Percentiles rank a stretch among this genome's conserved stretches.
Conservation (phyloP, 345 rosid species). For the Punica granatum region DNA sequence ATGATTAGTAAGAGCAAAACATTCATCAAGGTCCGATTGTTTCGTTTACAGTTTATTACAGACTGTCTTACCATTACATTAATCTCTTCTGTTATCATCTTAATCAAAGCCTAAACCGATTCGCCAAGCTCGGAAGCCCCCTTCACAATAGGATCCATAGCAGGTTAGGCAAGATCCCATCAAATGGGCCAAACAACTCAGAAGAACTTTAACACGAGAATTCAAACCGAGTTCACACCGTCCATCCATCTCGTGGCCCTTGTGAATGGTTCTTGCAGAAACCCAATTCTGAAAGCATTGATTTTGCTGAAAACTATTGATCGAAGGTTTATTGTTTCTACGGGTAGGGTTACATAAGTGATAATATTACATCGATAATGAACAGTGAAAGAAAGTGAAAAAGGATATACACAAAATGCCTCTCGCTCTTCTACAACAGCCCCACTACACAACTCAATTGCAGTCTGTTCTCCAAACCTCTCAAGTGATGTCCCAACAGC, state of each 20-base stretch:
- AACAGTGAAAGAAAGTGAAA: neutral
- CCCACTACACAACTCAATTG: conserved; percentile 87
- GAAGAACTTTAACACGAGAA: no score
- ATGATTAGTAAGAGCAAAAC: no score
- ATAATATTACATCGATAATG: neutral
- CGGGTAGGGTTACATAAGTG: neutral
- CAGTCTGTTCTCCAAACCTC: conserved; percentile 92
- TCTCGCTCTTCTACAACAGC: conserved; percentile 43
- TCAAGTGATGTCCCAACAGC: conserved; percentile 86
- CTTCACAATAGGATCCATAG: no score
- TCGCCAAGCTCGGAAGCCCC: no score
- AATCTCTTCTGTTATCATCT: no score
- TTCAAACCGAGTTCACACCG: neutral
- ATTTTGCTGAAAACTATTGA: neutral
- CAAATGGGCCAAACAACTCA: no score
- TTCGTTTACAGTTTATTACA: no score
- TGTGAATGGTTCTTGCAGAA: neutral
- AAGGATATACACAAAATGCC: neutral
- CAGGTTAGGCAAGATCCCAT: no score
- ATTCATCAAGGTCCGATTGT: no score
- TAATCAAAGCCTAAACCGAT: no score
- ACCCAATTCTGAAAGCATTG: neutral
- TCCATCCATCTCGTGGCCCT: neutral
- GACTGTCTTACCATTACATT: no score
- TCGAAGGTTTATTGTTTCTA: neutral